phyloP scores from a whole-genome alignment of 805 yeast species.

The Candida oleophila region DNA sequence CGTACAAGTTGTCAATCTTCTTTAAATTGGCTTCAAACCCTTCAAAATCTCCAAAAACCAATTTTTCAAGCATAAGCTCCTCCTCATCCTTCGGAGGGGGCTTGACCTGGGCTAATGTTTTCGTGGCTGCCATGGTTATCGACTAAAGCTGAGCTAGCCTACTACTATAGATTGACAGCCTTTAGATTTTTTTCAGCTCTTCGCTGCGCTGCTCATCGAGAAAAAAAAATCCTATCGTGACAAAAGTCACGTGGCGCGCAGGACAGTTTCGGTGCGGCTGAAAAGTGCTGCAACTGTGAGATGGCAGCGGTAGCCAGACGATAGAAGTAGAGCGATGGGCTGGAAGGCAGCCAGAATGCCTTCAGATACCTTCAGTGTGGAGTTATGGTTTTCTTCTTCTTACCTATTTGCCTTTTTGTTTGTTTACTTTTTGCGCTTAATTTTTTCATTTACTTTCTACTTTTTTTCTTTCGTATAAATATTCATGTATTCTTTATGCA shows the following conservation, averaged over 20 bases:
- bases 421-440: no score
- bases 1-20: conserved; percentile 56
- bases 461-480: no score
- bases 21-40: conserved; percentile 68
- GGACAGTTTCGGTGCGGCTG: no score
- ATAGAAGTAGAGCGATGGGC: no score
- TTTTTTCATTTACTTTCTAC: no score
- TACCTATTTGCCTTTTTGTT: no score
- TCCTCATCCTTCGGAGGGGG: conserved; percentile 80
- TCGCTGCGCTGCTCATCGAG: background rate
- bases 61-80: conserved; percentile 73
- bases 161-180: background rate
- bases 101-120: conserved; percentile 17
- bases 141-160: background rate
- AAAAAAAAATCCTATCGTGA: background rate
- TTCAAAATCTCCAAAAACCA: conserved; percentile 86
- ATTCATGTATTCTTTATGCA: no score
- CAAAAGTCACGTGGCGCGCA: background rate
- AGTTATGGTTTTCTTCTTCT: no score
- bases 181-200: background rate
- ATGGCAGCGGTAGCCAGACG: no score
- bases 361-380: no score
- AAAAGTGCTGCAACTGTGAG: no score
- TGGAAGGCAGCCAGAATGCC: no score
- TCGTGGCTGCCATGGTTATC: conserved; percentile 4